These are phyloP conservation scores for Lactuca sativa DNA, from an alignment of 129 eudicot species.

Conservation along the genomic window DNA sequence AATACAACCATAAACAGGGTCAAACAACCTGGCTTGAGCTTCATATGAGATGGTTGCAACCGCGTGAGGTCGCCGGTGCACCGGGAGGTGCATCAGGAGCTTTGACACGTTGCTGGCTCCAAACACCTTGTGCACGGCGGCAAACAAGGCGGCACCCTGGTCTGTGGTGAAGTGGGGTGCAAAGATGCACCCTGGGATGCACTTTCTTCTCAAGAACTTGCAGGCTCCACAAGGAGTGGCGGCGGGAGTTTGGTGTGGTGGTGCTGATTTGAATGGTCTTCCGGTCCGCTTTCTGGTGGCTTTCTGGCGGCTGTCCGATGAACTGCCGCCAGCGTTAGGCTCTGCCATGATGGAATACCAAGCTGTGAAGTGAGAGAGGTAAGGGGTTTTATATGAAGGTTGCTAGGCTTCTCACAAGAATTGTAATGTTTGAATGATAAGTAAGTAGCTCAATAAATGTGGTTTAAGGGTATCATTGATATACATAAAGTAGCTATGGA, in stretches of 20 bases:
- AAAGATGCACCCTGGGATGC: constrained; percentile 69
- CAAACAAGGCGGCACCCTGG: constrained; percentile 85
- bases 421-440: constrained; percentile 21
- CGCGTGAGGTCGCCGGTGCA: constrained; percentile 55
- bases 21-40: constrained; percentile 86
- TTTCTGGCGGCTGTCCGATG: constrained; percentile 26
- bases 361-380: constrained; percentile 41
- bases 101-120: constrained; percentile 94
- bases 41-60: constrained; percentile 70
- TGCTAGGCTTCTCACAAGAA: not conserved
- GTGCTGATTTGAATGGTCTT: not conserved
- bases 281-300: constrained; percentile 33
- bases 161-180: constrained; percentile 82
- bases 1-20: constrained; percentile 88
- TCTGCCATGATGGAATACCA: constrained; percentile 44
- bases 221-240: constrained; percentile 78
- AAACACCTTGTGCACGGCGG: constrained; percentile 87
- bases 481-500: constrained; percentile 9
- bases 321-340: constrained; percentile 20
- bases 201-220: constrained; percentile 87
- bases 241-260: constrained; percentile 1
- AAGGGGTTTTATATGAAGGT: constrained; percentile 33
- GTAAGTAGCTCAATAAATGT: constrained; percentile 19
- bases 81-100: constrained; percentile 67
- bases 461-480: constrained; percentile 1